Evolutionary conservation across 148 eudicot species (phyloP), one percentile per base, ranked within the genome.

Genomic region (Euryodendron excelsum): DNA sequence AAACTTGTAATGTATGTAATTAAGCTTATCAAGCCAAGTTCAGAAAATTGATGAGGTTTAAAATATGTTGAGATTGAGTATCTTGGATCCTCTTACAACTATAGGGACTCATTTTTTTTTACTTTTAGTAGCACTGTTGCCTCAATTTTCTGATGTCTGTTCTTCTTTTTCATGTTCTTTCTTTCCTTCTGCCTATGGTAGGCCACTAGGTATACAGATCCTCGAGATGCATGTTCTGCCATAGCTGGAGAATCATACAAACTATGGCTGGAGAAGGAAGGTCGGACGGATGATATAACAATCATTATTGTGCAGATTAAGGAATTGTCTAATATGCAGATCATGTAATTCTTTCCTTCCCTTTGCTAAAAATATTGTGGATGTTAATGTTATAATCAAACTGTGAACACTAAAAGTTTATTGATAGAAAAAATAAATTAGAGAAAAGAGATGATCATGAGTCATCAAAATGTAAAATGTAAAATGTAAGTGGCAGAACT

Each of bases 231-330:
- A 28, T 90, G 97, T 72, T 83, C 91, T 71, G 87, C 90, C 21
- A 82, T 94, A 78, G 92, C 90, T 45, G 90, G 80, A 77, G 97
- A 94, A 83, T 90, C 98, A 11, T 94, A 90, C 87, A 94, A 88
- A 76, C 73, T 87, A 69, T 94, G 98, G 98, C 77, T 94, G 80
- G 89, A 87, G 84, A 81, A 89, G 68, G 97, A 92, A 72, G 91
- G 82, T 66, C 92, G 98, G 75, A 92, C 97, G 2, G 98, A 94
- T 84, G 98, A 94, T 87, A 92, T 94, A 68, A 92, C 97, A 52
- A 81, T 94, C 80, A 92, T 94, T 84, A 81, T 92, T 76, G 94
- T 88, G 67, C 94, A 88, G 74, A 73, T 94, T 73, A 91, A n/a
- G 86, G 78, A 91, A 87, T 4, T 55, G 64, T 55, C 48, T 79